These are phyloP conservation scores for Fusarium sp. DNA, from an alignment of 2,329 filamentous ascomycete species.

Conservation along the genomic window DNA sequence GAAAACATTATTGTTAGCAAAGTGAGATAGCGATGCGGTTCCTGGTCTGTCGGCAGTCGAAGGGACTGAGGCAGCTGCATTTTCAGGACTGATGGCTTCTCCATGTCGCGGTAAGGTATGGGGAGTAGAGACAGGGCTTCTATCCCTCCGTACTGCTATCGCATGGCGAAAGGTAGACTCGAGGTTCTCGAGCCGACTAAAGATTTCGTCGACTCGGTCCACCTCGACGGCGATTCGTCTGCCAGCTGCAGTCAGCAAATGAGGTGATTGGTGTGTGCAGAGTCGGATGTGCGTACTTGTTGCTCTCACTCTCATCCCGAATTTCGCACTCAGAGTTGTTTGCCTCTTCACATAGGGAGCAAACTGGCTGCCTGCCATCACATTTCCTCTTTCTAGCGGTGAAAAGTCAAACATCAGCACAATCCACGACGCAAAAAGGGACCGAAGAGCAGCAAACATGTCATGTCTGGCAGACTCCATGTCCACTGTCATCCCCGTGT, in stretches of 20 bases:
- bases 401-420: background rate
- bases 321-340: constrained; percentile 38
- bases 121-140: constrained; percentile 15
- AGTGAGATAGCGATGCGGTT: constrained; percentile 21
- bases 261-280: too few species aligned
- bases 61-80: constrained; percentile 19
- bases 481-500: background rate
- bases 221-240: constrained; percentile 14
- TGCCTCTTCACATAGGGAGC: constrained; percentile 32
- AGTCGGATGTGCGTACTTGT: background rate
- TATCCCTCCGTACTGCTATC: constrained; percentile 19
- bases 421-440: background rate
- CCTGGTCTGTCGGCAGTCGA: constrained; percentile 19
- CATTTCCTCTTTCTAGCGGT: constrained; percentile 34
- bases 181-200: constrained; percentile 28
- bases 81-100: constrained; percentile 22
- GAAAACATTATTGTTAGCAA: constrained; percentile 37
- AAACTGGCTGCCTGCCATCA: constrained; percentile 35
- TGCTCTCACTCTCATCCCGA: constrained; percentile 23
- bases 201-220: constrained; percentile 36
- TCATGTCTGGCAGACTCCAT: background rate
- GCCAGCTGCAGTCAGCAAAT: background rate
- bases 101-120: constrained; percentile 10
- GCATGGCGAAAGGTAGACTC: constrained; percentile 27
- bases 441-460: background rate